A percentile compares a stretch with the other conserved stretches of the same genome.
Evolutionary conservation across 371 early-diverging fungal genomes (phyloP).

Genomic region (Haplosporangium sp.): DNA sequence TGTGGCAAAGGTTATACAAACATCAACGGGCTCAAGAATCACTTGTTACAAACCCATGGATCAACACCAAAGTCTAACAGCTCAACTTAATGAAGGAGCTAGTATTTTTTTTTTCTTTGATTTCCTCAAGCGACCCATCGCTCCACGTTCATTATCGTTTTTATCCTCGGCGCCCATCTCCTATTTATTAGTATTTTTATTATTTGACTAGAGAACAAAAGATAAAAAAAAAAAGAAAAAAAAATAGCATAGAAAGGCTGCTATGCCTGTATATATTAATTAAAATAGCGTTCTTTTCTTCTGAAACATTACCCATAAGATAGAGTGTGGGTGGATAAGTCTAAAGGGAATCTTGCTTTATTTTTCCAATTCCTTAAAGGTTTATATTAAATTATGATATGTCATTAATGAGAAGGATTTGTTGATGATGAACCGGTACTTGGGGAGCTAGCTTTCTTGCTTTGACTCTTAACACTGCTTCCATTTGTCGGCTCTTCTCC

Average conservation of each 20-base stretch:
- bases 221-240: too few species aligned
- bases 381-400: too few species aligned
- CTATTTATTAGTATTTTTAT: too few species aligned
- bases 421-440: not conserved
- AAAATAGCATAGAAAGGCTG: slow-evolving; percentile 5
- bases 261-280: slow-evolving; percentile 16
- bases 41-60: slow-evolving; percentile 42
- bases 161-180: not conserved
- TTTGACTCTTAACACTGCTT: not conserved
- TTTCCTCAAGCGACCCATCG: not conserved
- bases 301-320: too few species aligned
- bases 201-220: too few species aligned
- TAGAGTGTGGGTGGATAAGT: too few species aligned
- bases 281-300: slow-evolving; percentile 5
- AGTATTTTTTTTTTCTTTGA: slow-evolving; percentile 2
- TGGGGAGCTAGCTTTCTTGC: not conserved
- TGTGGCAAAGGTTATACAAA: slow-evolving; percentile 49
- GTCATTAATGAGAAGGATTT: not conserved
- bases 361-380: too few species aligned
- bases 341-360: too few species aligned
- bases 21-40: slow-evolving; percentile 46
- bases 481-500: not conserved
- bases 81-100: slow-evolving; percentile 5
- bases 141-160: not conserved
- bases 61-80: slow-evolving; percentile 38